A percentile compares a stretch with the other conserved stretches of the same genome.
Evolutionary conservation across 1,284 basidiomycete genomes (phyloP).

Genomic region (Naganishia sp.): DNA sequence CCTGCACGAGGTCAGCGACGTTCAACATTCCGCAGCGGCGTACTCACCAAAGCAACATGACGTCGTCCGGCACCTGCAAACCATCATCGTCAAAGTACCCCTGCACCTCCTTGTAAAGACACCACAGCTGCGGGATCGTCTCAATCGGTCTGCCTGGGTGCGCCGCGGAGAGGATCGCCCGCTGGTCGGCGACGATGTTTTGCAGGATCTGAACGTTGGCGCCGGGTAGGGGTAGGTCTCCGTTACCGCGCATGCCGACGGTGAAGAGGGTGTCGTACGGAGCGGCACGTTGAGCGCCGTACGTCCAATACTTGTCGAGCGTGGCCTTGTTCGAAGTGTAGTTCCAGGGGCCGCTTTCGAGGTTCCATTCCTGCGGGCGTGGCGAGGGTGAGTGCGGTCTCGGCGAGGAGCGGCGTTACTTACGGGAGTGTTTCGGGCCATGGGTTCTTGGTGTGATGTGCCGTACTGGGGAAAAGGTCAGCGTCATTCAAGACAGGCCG

Average conservation of each 20-base stretch:
- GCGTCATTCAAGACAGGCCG: neutral
- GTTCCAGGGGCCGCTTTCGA: slow-evolving; percentile 61
- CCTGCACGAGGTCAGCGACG: neutral
- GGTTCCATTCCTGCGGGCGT: slow-evolving; percentile 14
- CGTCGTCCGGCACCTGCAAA: slow-evolving; percentile 47
- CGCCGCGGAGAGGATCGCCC: slow-evolving; percentile 62
- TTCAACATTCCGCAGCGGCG: too few species aligned
- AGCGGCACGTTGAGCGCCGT: slow-evolving; percentile 43
- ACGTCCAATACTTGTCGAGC: slow-evolving; percentile 40
- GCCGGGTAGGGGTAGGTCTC: slow-evolving; percentile 40
- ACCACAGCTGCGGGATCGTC: slow-evolving; percentile 60
- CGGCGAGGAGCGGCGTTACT: neutral
- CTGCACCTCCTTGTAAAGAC: slow-evolving; percentile 63
- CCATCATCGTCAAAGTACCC: slow-evolving; percentile 65
- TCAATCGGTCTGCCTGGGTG: slow-evolving; percentile 60
- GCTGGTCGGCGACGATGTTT: slow-evolving; percentile 63
- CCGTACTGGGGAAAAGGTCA: slow-evolving; percentile 43
- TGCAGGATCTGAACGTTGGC: slow-evolving; percentile 37
- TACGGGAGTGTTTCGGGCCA: slow-evolving; percentile 46
- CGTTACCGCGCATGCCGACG: slow-evolving; percentile 47
- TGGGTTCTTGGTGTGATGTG: slow-evolving; percentile 52
- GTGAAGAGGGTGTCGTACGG: slow-evolving; percentile 43
- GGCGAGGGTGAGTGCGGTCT: neutral
- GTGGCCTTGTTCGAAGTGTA: slow-evolving; percentile 46
- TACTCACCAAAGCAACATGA: slow-evolving; percentile 30